These are phyloP conservation scores for Dillenia suffruticosa DNA, from an alignment of 164 flowering plant genomes.

Conservation along the genomic window DNA sequence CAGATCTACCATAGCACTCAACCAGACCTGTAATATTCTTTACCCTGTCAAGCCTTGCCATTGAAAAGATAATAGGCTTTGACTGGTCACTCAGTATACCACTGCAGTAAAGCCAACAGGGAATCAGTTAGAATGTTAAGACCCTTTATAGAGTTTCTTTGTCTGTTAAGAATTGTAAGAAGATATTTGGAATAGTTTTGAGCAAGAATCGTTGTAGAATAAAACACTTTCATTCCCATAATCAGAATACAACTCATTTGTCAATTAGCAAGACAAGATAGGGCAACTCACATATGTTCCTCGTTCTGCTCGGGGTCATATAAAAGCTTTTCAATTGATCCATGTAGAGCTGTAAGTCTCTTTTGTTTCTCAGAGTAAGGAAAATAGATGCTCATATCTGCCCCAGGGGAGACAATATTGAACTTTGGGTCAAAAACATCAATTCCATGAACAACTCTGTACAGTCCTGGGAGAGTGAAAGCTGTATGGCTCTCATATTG, in stretches of 20 bases:
- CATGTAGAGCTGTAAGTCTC: constrained; percentile 78
- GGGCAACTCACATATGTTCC: constrained; percentile 63
- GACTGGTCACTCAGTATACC: constrained; percentile 70
- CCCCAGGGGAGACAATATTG: constrained; percentile 98
- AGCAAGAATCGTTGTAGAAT: too few relatives aligned
- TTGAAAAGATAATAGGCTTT: constrained; percentile 88
- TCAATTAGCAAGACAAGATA: background rate
- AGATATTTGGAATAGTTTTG: too few relatives aligned
- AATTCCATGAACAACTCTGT: constrained; percentile 94
- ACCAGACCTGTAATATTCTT: constrained; percentile 94
- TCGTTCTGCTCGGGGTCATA: constrained; percentile 76
- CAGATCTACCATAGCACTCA: constrained; percentile 66
- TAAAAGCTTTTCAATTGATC: constrained; percentile 64
- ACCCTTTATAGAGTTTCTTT: too few relatives aligned
- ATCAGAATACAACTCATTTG: too few relatives aligned
- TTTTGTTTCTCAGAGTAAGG: constrained; percentile 59
- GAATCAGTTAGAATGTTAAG: background rate
- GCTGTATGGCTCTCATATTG: constrained; percentile 94
- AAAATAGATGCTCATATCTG: constrained; percentile 83
- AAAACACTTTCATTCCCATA: too few relatives aligned
- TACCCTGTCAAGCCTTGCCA: constrained; percentile 96
- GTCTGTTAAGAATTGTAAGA: background rate
- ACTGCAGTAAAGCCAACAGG: constrained; percentile 37
- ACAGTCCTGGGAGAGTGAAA: constrained; percentile 89
- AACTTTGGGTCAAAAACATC: constrained; percentile 99